Conservation (phyloP, 2,329 filamentous ascomycete species). For the Endoconidiophora laricicola region DNA sequence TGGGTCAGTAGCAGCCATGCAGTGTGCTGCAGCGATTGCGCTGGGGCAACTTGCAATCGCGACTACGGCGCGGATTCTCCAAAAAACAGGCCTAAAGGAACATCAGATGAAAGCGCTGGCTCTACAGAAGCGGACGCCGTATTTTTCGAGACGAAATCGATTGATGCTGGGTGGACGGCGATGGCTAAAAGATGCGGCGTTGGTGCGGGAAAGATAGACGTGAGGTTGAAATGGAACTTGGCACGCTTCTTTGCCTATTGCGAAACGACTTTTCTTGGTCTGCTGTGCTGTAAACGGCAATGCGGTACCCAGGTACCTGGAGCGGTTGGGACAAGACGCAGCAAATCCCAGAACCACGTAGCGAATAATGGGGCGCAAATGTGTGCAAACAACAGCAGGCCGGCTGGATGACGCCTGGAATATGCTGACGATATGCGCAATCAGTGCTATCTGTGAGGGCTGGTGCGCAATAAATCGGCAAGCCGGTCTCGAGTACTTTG, state of each 20-base stretch:
- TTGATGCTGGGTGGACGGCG: conserved; percentile 16
- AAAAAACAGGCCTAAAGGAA: conserved; percentile 3
- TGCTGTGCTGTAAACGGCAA: neutral
- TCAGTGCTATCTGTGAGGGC: neutral
- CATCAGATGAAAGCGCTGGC: conserved; percentile 12
- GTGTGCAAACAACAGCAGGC: too few species aligned
- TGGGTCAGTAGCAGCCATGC: neutral
- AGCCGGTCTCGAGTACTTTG: neutral
- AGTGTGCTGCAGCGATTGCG: conserved; percentile 4
- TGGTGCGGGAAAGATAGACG: conserved; percentile 36
- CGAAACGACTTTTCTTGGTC: conserved; percentile 7
- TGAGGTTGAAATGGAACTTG: conserved; percentile 32
- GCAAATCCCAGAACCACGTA: neutral
- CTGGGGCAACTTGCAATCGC: conserved; percentile 10
- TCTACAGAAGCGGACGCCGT: conserved; percentile 13
- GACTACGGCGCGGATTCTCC: conserved; percentile 6
- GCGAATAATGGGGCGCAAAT: neutral
- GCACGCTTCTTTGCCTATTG: conserved; percentile 4
- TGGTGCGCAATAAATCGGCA: neutral
- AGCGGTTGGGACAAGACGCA: neutral
- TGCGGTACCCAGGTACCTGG: conserved; percentile 6
- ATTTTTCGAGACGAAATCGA: conserved; percentile 24
- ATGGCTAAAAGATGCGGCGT: conserved; percentile 19
- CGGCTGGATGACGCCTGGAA: too few species aligned
- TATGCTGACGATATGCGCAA: too few species aligned